Evolutionary conservation across 805 yeast species (phyloP).

Genomic region (Saccharomycopsis selenospora): DNA sequence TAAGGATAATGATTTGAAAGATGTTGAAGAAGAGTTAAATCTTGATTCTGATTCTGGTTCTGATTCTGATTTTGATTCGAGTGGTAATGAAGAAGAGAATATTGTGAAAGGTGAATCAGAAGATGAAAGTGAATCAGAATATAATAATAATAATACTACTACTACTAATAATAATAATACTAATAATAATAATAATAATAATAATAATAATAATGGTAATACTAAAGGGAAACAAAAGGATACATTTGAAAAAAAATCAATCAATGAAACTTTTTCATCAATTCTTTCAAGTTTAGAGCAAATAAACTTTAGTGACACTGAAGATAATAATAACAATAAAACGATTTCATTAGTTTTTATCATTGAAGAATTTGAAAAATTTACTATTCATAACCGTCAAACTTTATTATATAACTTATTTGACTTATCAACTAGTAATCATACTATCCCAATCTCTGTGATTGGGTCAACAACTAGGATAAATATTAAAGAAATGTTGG

Average conservation of each 20-base stretch:
- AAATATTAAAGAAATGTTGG: slow-evolving; percentile 73
- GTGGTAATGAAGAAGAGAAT: slow-evolving; percentile 6
- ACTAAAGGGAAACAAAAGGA: too few relatives aligned
- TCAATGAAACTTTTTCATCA: slow-evolving; percentile 54
- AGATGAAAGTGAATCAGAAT: slow-evolving; percentile 6
- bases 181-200: too few relatives aligned
- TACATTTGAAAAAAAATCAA: slow-evolving; percentile 44
- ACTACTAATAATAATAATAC: too few relatives aligned
- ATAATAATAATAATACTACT: too few relatives aligned
- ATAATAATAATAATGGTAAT: too few relatives aligned
- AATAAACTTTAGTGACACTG: slow-evolving; percentile 16
- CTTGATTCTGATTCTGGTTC: slow-evolving; percentile 2
- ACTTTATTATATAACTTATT: slow-evolving; percentile 80
- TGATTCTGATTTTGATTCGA: background rate
- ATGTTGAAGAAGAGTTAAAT: slow-evolving; percentile 20
- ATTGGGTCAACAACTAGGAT: slow-evolving; percentile 72
- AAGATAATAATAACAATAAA: slow-evolving; percentile 25
- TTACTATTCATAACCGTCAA: slow-evolving; percentile 66
- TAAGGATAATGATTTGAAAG: slow-evolving; percentile 22
- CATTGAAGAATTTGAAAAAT: slow-evolving; percentile 80
- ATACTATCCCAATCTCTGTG: slow-evolving; percentile 67
- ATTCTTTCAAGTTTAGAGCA: slow-evolving; percentile 48
- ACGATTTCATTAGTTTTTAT: slow-evolving; percentile 62
- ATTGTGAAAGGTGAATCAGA: slow-evolving; percentile 14
- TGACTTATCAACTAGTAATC: slow-evolving; percentile 69